Conservation (phyloP, 257 asterid species). For the Nyctanthes arbortristis region DNA sequence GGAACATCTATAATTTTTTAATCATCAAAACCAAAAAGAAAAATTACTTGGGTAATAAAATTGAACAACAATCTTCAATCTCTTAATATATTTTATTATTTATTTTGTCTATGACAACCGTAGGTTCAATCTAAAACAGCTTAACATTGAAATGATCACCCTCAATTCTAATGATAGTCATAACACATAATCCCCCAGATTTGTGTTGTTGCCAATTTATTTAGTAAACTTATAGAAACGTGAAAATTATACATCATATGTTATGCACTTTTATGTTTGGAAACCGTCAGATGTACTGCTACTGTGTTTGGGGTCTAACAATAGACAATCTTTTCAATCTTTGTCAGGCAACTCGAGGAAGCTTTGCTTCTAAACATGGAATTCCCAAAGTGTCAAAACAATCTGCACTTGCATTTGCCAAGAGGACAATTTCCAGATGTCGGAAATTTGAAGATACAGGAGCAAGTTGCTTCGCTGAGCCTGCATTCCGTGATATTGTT, state of each 20-base stretch:
- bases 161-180: neutral
- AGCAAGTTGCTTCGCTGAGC: conserved; percentile 75
- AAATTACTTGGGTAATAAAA: neutral
- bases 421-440: conserved; percentile 76
- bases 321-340: conserved; percentile 22
- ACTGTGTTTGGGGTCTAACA: conserved; percentile 14
- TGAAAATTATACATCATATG: neutral
- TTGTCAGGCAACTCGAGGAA: conserved; percentile 89
- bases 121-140: neutral
- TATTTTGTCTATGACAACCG: neutral
- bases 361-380: conserved; percentile 78
- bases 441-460: conserved; percentile 71
- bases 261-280: neutral
- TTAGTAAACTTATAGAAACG: neutral
- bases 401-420: conserved; percentile 71
- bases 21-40: neutral
- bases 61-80: neutral
- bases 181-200: too few relatives aligned
- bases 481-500: conserved; percentile 67
- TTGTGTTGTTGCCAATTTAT: neutral
- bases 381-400: conserved; percentile 75
- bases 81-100: neutral
- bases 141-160: neutral
- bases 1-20: neutral
- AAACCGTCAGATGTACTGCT: conserved; percentile 7